These are phyloP conservation scores for Avena sativa DNA, from an alignment of 176 grass and related monocot genomes.

Conservation along the genomic window DNA sequence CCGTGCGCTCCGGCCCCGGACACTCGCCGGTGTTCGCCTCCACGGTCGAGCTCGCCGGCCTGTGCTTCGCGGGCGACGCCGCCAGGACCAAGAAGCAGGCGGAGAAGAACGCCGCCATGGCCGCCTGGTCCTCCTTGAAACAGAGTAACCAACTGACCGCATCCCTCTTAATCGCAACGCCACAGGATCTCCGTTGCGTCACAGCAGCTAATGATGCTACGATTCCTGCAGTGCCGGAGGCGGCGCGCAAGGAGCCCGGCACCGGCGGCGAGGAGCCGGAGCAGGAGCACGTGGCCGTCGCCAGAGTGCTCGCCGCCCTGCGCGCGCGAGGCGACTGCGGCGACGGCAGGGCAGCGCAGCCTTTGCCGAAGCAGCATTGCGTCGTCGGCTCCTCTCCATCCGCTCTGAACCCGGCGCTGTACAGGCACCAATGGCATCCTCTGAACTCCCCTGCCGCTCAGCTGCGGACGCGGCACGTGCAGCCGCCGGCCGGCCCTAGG, in stretches of 20 bases:
- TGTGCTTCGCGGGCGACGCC: conserved; percentile 69
- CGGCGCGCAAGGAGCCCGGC: conserved; percentile 58
- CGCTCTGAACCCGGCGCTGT: conserved; percentile 43
- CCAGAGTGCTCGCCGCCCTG: conserved; percentile 59
- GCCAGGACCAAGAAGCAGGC: conserved; percentile 98
- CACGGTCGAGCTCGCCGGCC: conserved; percentile 74
- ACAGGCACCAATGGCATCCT: conserved; percentile 54
- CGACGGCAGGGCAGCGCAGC: not conserved
- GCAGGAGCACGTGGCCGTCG: conserved; percentile 76
- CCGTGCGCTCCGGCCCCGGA: conserved; percentile 75
- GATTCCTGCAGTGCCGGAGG: conserved; percentile 62
- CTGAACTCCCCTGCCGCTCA: conserved; percentile 1
- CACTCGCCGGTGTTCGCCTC: conserved; percentile 82
- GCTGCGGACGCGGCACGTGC: not conserved
- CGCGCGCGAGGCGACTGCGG: conserved; percentile 47
- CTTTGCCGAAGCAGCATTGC: conserved; percentile 34
- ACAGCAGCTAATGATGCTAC: not conserved
- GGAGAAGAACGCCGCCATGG: conserved; percentile 93
- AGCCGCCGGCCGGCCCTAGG: conserved; percentile 32
- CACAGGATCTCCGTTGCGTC: too few relatives aligned
- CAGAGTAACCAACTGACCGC: conserved; percentile 21
- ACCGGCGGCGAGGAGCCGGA: conserved; percentile 47
- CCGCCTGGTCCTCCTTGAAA: conserved; percentile 82
- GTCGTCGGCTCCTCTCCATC: not conserved
- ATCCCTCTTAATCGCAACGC: too few relatives aligned